Conservation (phyloP, 2,329 filamentous ascomycete species). For the Phaeosphaeria sp. region DNA sequence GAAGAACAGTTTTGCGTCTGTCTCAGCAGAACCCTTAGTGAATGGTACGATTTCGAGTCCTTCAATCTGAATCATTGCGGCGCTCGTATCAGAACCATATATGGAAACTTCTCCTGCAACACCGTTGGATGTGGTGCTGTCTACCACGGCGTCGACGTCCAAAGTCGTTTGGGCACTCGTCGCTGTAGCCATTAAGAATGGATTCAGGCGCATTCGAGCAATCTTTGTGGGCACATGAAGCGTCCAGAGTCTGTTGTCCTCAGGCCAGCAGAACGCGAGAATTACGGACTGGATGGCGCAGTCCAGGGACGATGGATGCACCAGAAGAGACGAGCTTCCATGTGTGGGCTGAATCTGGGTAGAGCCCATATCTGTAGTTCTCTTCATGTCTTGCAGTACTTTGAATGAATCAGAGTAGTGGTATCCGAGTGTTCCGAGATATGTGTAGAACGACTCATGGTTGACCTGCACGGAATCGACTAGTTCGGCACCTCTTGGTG, state of each 20-base stretch:
- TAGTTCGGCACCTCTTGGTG: background rate
- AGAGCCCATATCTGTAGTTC: background rate
- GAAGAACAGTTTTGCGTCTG: background rate
- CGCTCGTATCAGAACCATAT: background rate
- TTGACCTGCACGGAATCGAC: background rate
- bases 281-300: slow-evolving; percentile 36
- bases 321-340: background rate
- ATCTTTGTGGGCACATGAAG: slow-evolving; percentile 26
- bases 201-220: slow-evolving; percentile 3
- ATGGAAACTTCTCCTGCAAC: background rate
- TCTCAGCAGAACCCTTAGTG: background rate
- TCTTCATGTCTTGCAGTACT: background rate
- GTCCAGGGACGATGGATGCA: slow-evolving; percentile 35
- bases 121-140: no score
- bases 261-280: slow-evolving; percentile 33
- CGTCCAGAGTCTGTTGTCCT: slow-evolving; percentile 28
- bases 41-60: background rate
- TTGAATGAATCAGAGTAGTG: background rate
- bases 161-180: background rate
- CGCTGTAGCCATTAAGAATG: background rate
- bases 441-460: background rate
- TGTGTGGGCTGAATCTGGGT: background rate
- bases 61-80: background rate
- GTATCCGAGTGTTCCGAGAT: background rate
- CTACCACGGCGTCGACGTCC: no score